A percentile compares a stretch with the other conserved stretches of the same genome.
Evolutionary conservation across 2,329 filamentous ascomycete species (phyloP).

Genomic region (Fusarium neocosmosporiellum): DNA sequence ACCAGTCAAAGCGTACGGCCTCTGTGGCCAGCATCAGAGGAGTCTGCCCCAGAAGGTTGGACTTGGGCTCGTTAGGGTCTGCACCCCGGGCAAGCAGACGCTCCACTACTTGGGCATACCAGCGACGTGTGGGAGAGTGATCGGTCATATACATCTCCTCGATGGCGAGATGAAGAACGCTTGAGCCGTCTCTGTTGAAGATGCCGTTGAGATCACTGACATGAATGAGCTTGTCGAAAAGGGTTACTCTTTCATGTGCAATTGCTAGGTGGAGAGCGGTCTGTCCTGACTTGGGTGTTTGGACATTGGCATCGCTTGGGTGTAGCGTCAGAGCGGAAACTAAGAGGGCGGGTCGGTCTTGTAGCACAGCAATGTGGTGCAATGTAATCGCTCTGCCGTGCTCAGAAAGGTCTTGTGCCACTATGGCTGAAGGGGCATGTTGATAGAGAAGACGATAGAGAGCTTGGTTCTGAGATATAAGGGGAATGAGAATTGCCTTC

Average conservation of each 20-base stretch:
- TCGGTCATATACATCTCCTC: neutral
- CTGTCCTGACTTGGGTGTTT: neutral
- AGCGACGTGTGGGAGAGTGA: neutral
- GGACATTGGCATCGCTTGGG: neutral
- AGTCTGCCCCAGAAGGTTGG: neutral
- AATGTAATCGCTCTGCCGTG: neutral
- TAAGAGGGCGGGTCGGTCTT: neutral
- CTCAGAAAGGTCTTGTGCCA: neutral
- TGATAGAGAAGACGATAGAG: neutral
- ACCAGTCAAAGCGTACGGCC: neutral
- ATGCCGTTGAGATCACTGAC: neutral
- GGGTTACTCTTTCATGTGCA: neutral
- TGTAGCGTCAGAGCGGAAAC: rapidly evolving
- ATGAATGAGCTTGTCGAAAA: neutral
- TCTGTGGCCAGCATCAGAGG: neutral
- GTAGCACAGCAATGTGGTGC: neutral
- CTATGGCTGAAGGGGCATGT: neutral
- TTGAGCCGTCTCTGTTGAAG: neutral
- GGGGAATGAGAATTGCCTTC: neutral
- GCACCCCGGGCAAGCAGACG: neutral
- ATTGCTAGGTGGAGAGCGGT: neutral
- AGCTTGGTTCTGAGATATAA: neutral
- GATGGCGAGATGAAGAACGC: neutral
- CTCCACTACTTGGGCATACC: neutral
- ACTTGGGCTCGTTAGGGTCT: neutral